Conservation (phyloP, 352 stramenopile genomes). For the Phytophthora kernoviae region DNA sequence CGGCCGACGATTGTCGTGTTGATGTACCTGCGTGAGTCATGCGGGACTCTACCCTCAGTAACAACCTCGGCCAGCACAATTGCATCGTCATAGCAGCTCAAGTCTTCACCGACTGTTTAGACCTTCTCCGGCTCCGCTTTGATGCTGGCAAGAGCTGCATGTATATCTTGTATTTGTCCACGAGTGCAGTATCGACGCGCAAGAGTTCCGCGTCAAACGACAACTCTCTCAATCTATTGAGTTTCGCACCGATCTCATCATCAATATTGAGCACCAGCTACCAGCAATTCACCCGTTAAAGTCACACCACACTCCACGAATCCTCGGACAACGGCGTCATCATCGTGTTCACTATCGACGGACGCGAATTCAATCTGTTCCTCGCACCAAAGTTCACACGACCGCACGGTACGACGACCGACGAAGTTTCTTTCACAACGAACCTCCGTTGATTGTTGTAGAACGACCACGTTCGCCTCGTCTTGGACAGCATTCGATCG, state of each 20-base stretch:
- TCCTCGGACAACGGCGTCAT: conserved; percentile 23
- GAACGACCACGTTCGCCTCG: conserved; percentile 27
- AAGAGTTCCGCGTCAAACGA: conserved; percentile 32
- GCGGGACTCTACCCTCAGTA: conserved; percentile 36
- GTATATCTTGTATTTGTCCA: conserved; percentile 24
- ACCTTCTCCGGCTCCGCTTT: conserved; percentile 27
- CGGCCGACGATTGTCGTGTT: conserved; percentile 36
- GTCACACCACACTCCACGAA: conserved; percentile 8
- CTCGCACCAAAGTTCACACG: conserved; percentile 20
- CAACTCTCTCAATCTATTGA: conserved; percentile 18
- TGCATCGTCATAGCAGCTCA: conserved; percentile 14
- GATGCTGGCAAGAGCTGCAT: conserved; percentile 29
- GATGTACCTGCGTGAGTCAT: conserved; percentile 5
- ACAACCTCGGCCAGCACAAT: conserved; percentile 33
- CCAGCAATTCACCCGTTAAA: conserved; percentile 28
- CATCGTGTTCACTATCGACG: conserved; percentile 30
- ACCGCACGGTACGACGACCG: conserved; percentile 24
- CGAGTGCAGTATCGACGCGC: conserved; percentile 36
- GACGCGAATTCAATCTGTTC: conserved; percentile 21
- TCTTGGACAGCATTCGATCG: conserved; percentile 37
- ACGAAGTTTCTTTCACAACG: conserved; percentile 18
- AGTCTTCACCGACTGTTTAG: conserved; percentile 13
- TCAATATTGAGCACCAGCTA: conserved; percentile 36
- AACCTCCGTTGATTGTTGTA: conserved; percentile 14
- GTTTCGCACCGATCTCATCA: conserved; percentile 17